These are phyloP conservation scores for Diaporthe longicolla DNA, from an alignment of 2,329 filamentous ascomycete species.

Conservation along the genomic window DNA sequence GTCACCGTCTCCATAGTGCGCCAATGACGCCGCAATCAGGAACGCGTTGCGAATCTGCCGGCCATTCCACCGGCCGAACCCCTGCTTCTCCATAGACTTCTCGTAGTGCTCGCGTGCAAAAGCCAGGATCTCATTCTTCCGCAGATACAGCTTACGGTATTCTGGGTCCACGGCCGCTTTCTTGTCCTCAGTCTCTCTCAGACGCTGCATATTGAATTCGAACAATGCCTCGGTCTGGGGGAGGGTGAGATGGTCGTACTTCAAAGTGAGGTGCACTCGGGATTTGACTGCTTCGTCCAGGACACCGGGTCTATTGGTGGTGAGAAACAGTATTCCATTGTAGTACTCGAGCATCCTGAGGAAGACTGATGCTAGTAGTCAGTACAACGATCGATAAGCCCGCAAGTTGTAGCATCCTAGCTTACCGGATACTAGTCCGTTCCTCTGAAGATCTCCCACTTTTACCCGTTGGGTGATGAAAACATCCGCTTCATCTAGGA, in stretches of 20 bases:
- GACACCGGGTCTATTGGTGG: conserved; percentile 51
- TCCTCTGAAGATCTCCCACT: conserved; percentile 44
- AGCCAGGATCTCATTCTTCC: conserved; percentile 19
- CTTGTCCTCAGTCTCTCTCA: conserved; percentile 14
- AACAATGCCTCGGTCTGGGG: conserved; percentile 38
- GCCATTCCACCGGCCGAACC: conserved; percentile 50
- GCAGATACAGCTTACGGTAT: background rate
- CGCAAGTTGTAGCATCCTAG: background rate
- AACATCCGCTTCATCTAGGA: conserved; percentile 58
- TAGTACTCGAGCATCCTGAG: conserved; percentile 47
- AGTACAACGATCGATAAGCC: background rate
- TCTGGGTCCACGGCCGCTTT: background rate
- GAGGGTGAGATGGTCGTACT: conserved; percentile 47
- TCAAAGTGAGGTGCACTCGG: conserved; percentile 50
- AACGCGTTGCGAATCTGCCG: conserved; percentile 54
- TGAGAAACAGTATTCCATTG: conserved; percentile 54
- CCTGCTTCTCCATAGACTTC: background rate
- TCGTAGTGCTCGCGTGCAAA: conserved; percentile 27
- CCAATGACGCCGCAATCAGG: conserved; percentile 47
- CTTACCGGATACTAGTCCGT: background rate
- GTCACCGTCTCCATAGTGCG: conserved; percentile 2
- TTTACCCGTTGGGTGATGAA: conserved; percentile 52
- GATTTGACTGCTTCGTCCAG: conserved; percentile 48
- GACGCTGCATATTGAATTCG: conserved; percentile 21
- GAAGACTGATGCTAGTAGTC: background rate